Evolutionary conservation across 2,329 filamentous ascomycete species (phyloP).

Genomic region (Tolypocladium inflatum): DNA sequence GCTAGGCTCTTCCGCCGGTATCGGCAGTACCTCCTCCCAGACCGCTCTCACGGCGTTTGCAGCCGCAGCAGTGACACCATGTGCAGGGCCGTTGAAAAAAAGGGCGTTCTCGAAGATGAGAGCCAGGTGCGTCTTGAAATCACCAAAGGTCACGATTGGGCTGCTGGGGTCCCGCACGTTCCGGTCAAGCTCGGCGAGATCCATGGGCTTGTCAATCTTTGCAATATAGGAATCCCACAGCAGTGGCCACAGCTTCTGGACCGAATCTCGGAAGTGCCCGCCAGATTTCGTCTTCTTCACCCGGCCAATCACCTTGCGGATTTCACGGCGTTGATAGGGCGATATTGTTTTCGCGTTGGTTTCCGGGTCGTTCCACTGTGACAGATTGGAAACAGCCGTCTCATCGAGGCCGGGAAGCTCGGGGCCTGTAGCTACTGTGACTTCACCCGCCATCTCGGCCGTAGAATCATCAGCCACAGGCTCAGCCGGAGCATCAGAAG

Average conservation of each 20-base stretch:
- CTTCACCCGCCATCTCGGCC: constrained; percentile 1
- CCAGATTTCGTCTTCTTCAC: constrained; percentile 84
- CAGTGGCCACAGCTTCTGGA: constrained; percentile 63
- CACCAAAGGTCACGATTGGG: constrained; percentile 57
- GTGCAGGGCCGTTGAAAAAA: constrained; percentile 71
- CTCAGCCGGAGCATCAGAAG: not conserved
- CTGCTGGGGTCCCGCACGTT: constrained; percentile 58
- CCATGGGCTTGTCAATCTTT: constrained; percentile 68
- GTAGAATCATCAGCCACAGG: constrained; percentile 10
- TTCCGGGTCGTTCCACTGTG: constrained; percentile 30
- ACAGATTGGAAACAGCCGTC: constrained; percentile 17
- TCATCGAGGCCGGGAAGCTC: constrained; percentile 6
- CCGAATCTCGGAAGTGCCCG: constrained; percentile 64
- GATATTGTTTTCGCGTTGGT: constrained; percentile 44
- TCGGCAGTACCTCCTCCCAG: constrained; percentile 33
- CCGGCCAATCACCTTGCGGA: constrained; percentile 57
- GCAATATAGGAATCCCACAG: constrained; percentile 67
- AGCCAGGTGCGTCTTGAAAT: constrained; percentile 64
- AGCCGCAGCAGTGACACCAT: constrained; percentile 57
- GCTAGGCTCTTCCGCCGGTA: constrained; percentile 43
- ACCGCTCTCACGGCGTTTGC: constrained; percentile 46
- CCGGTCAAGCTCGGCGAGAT: constrained; percentile 72
- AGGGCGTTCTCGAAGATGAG: constrained; percentile 72
- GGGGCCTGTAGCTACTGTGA: constrained; percentile 1
- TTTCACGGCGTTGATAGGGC: constrained; percentile 47